Conservation (phyloP, 306 rosid genomes). For the Neltuma alba region DNA sequence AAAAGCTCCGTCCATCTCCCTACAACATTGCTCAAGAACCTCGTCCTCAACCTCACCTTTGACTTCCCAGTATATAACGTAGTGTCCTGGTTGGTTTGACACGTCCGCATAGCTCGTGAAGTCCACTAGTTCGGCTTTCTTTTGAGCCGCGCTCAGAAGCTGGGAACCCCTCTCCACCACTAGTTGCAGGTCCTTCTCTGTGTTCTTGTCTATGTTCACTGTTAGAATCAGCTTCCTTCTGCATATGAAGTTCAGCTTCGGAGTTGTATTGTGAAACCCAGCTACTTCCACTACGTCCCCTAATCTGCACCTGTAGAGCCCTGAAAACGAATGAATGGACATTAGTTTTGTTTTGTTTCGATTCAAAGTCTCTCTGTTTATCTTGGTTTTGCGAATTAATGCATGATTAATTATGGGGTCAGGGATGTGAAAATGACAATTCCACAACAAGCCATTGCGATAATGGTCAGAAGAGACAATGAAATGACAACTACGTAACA, state of each 20-base stretch:
- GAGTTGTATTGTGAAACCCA: too few species aligned
- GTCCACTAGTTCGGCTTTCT: constrained; percentile 58
- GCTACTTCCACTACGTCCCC: constrained; percentile 91
- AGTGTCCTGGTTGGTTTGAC: constrained; percentile 57
- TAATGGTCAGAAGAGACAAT: constrained; percentile 24
- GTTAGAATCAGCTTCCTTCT: too few species aligned
- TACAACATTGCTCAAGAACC: constrained; percentile 51
- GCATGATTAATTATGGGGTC: background rate
- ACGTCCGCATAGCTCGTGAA: constrained; percentile 68
- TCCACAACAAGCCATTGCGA: constrained; percentile 1
- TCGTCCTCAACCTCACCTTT: constrained; percentile 59
- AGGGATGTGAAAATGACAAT: constrained; percentile 21
- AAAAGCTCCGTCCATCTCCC: constrained; percentile 62
- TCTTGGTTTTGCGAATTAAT: background rate
- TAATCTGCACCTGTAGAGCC: constrained; percentile 68
- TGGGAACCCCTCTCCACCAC: constrained; percentile 70
- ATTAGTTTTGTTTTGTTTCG: too few species aligned
- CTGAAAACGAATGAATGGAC: too few species aligned
- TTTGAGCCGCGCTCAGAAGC: constrained; percentile 34
- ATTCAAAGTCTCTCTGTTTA: too few species aligned
- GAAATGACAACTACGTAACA: constrained; percentile 29
- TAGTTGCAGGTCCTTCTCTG: constrained; percentile 67
- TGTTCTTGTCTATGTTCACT: constrained; percentile 75
- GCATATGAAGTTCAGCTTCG: too few species aligned
- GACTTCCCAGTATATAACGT: constrained; percentile 73